These are phyloP conservation scores for Scedosporium minutisporum DNA, from an alignment of 2,329 filamentous ascomycete species.

Conservation along the genomic window DNA sequence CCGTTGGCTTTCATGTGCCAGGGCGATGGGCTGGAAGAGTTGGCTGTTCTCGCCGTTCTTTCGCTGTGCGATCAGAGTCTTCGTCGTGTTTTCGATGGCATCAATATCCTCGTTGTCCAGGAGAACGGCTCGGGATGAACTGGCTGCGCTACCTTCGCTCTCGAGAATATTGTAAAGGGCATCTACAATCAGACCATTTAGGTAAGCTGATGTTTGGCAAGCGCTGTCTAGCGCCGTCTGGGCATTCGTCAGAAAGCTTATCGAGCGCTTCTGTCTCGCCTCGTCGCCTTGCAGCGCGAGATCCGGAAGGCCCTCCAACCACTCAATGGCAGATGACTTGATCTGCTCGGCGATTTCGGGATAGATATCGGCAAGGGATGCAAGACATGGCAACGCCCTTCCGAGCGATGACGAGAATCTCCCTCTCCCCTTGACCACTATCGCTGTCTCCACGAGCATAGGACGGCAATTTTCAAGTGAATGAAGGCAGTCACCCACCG, in stretches of 20 bases:
- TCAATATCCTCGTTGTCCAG: slow-evolving; percentile 1
- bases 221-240: slow-evolving; percentile 54
- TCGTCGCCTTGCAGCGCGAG: slow-evolving; percentile 81
- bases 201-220: slow-evolving; percentile 36
- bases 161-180: slow-evolving; percentile 18
- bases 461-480: slow-evolving; percentile 60
- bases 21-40: slow-evolving; percentile 50
- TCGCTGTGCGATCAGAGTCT: background rate
- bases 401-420: slow-evolving; percentile 14
- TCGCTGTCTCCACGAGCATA: slow-evolving; percentile 72
- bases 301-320: slow-evolving; percentile 71
- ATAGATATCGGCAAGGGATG: slow-evolving; percentile 54
- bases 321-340: slow-evolving; percentile 65
- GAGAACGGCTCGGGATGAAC: background rate
- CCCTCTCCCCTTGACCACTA: slow-evolving; percentile 47
- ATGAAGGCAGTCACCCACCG: slow-evolving; percentile 69
- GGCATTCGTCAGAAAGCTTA: slow-evolving; percentile 68
- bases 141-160: slow-evolving; percentile 5
- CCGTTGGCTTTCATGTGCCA: slow-evolving; percentile 57
- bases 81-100: background rate
- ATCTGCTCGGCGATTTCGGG: slow-evolving; percentile 52
- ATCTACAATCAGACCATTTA: background rate
- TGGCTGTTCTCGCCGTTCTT: background rate
- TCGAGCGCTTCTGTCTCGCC: slow-evolving; percentile 57
- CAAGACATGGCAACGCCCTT: slow-evolving; percentile 35